These are phyloP conservation scores for Syncephalis plumigaleata DNA, from an alignment of 371 early-diverging fungal genomes.

Conservation along the genomic window DNA sequence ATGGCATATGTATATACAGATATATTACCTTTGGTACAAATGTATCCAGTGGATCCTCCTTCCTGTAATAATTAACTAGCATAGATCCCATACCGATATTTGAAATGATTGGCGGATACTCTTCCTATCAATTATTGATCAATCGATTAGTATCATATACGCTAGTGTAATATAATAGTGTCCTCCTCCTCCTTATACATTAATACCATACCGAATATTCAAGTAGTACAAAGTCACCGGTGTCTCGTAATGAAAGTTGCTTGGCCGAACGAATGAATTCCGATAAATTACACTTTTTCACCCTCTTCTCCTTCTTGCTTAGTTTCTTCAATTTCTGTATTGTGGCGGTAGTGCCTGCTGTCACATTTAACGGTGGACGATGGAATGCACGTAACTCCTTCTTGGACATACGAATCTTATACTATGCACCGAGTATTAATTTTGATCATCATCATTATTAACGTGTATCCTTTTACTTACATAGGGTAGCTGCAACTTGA, in stretches of 20 bases:
- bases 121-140: too few species aligned
- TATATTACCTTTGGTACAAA: conserved; percentile 47
- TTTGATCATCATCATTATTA: background rate
- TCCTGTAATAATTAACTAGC: conserved; percentile 94
- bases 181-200: too few species aligned
- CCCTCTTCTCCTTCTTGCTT: conserved; percentile 51
- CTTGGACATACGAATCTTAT: conserved; percentile 75
- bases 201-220: conserved; percentile 90
- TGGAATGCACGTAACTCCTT: conserved; percentile 90
- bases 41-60: conserved; percentile 69
- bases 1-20: background rate
- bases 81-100: conserved; percentile 97
- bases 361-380: conserved; percentile 64
- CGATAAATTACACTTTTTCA: conserved; percentile 48
- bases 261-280: conserved; percentile 70
- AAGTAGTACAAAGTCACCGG: conserved; percentile 64
- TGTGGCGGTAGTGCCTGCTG: conserved; percentile 3
- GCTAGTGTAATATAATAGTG: too few species aligned
- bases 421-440: conserved; percentile 35
- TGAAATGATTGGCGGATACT: conserved; percentile 91
- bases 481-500: conserved; percentile 68
- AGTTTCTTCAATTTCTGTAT: conserved; percentile 21
- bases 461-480: conserved; percentile 16
- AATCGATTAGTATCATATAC: too few species aligned
- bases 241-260: conserved; percentile 86